Percentiles rank a stretch among this genome's conserved stretches.
Evolutionary conservation across 169 alveolate species (phyloP).

Genomic region (Theileria parva): DNA sequence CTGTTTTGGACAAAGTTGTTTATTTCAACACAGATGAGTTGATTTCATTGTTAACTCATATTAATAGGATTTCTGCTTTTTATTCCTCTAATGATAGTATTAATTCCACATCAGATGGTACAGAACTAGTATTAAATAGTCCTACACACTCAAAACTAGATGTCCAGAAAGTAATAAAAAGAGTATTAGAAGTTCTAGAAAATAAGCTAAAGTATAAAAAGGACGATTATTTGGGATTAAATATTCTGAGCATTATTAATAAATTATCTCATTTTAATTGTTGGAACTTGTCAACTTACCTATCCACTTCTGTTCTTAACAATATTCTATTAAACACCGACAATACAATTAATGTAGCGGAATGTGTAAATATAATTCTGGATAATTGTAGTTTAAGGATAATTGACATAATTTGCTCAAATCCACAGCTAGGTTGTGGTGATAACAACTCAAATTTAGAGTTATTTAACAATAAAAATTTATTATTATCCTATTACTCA

Average conservation of each 20-base stretch:
- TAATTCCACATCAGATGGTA: neutral
- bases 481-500: neutral
- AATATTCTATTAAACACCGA: too few relatives aligned
- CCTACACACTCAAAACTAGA: neutral
- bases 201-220: neutral
- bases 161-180: neutral
- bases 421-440: neutral
- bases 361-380: neutral
- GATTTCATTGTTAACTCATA: conserved; percentile 7
- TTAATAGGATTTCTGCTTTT: conserved; percentile 11
- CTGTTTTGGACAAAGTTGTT: conserved; percentile 20
- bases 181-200: conserved; percentile 5
- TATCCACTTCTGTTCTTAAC: neutral
- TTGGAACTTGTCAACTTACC: neutral
- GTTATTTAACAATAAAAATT: neutral
- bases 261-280: neutral
- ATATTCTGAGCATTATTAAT: neutral
- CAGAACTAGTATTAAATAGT: neutral
- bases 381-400: neutral
- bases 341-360: neutral
- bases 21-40: conserved; percentile 35
- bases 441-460: neutral
- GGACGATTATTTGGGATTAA: neutral
- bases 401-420: neutral
- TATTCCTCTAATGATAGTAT: neutral